A percentile compares a stretch with the other conserved stretches of the same genome.
Conservation (phyloP, 148 eudicot species). For the Vaccinium darrowii region DNA sequence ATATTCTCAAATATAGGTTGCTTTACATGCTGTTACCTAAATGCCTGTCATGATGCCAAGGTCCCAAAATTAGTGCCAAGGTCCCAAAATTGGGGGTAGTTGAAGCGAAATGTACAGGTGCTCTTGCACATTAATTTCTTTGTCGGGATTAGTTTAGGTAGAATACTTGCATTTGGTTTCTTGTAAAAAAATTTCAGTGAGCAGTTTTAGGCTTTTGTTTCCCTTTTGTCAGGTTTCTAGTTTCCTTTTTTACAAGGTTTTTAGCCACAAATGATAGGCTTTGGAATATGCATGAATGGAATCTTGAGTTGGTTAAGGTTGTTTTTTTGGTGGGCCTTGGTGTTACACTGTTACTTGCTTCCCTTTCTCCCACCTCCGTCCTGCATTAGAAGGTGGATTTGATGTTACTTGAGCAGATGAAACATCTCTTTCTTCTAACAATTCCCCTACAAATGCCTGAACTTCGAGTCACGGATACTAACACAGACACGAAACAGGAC, state of each 20-base stretch:
- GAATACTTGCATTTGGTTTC: not conserved
- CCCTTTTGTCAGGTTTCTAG: not conserved
- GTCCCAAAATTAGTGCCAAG: not conserved
- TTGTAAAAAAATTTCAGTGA: not conserved
- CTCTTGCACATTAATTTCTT: not conserved
- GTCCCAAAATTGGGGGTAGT: not conserved
- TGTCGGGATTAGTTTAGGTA: no score
- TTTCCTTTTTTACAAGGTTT: not conserved
- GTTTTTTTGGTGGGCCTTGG: not conserved
- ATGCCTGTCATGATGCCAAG: not conserved
- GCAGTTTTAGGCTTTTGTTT: not conserved
- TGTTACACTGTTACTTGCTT: not conserved
- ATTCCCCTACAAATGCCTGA: not conserved
- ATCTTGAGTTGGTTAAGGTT: not conserved
- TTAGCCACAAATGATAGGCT: not conserved
- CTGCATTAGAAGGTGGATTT: not conserved
- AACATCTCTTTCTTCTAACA: not conserved
- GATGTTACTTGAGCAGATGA: not conserved
- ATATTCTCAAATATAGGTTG: not conserved
- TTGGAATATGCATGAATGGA: not conserved
- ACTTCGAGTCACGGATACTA: no score
- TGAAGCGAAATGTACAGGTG: not conserved
- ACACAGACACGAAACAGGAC: no score
- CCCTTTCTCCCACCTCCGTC: not conserved
- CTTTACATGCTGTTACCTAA: not conserved